Conservation (phyloP, 2,329 filamentous ascomycete species). For the Aspergillus proliferans region DNA sequence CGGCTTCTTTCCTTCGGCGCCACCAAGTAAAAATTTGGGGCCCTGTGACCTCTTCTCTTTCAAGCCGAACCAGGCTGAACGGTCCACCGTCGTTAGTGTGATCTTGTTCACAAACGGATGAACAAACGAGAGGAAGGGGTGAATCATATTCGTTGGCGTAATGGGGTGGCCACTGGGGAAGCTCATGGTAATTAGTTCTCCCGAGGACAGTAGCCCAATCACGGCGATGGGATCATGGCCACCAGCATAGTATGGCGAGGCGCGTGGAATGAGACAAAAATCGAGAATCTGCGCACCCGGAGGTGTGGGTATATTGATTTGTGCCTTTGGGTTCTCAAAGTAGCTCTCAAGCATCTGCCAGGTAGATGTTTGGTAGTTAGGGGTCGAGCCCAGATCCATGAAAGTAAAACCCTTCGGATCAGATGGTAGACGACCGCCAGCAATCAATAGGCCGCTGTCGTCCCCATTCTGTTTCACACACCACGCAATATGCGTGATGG, state of each 20-base stretch:
- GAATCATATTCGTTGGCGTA: constrained; percentile 85
- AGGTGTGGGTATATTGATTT: constrained; percentile 67
- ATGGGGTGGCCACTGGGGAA: constrained; percentile 91
- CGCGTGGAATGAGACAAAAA: constrained; percentile 75
- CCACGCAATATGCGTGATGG: constrained; percentile 76
- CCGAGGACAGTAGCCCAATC: constrained; percentile 71
- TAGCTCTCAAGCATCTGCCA: constrained; percentile 79
- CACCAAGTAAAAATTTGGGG: constrained; percentile 71
- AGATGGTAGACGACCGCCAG: constrained; percentile 68
- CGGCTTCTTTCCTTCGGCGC: constrained; percentile 63
- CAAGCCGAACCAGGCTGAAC: constrained; percentile 82
- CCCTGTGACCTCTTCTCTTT: constrained; percentile 75
- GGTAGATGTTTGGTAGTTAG: constrained; percentile 82
- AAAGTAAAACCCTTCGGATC: constrained; percentile 76
- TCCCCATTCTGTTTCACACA: constrained; percentile 92
- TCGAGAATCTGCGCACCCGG: constrained; percentile 69
- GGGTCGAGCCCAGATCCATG: constrained; percentile 80
- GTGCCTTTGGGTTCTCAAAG: constrained; percentile 67
- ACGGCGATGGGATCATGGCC: constrained; percentile 87
- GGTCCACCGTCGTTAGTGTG: constrained; percentile 65
- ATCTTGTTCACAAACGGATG: constrained; percentile 79
- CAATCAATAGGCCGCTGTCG: constrained; percentile 81
- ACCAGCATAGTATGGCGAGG: constrained; percentile 78
- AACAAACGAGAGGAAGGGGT: constrained; percentile 78
- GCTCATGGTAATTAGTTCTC: constrained; percentile 81